A percentile compares a stretch with the other conserved stretches of the same genome.
Evolutionary conservation across 2,329 filamentous ascomycete species (phyloP).

Genomic region (Hypocrella siamensis): DNA sequence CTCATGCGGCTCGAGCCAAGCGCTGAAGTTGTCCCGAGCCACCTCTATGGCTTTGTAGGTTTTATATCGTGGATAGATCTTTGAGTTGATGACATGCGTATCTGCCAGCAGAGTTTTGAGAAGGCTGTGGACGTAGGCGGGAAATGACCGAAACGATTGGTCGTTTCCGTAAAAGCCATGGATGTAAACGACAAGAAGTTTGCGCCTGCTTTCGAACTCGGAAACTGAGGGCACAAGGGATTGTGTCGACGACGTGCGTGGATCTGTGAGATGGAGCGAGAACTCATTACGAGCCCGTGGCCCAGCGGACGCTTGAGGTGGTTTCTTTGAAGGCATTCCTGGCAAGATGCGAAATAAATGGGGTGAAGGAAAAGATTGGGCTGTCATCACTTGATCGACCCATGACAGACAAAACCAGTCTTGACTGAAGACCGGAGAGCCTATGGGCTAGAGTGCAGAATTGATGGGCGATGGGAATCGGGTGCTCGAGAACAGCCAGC

Average conservation of each 20-base stretch:
- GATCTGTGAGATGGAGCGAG: conserved; percentile 16
- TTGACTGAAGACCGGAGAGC: too few species aligned
- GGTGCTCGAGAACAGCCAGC: too few species aligned
- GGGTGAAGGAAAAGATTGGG: too few species aligned
- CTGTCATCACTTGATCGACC: too few species aligned
- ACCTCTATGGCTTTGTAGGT: conserved; percentile 57
- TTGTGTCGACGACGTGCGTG: conserved; percentile 32
- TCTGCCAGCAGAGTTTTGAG: conserved; percentile 51
- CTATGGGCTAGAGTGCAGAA: too few species aligned
- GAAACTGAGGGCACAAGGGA: conserved; percentile 19
- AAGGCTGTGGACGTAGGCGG: conserved; percentile 69
- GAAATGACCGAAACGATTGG: conserved; percentile 75
- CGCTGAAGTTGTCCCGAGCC: conserved; percentile 69
- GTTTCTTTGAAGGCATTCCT: too few species aligned
- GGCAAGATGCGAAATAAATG: too few species aligned
- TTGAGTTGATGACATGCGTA: conserved; percentile 70
- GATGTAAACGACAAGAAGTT: conserved; percentile 65
- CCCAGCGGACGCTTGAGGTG: not conserved
- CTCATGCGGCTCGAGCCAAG: conserved; percentile 68
- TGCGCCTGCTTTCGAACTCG: conserved; percentile 23
- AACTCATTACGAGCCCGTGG: not conserved
- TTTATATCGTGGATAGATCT: conserved; percentile 70
- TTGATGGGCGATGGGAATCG: too few species aligned
- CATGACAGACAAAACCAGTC: too few species aligned
- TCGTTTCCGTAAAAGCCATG: conserved; percentile 87